These are phyloP conservation scores for Agaricus subrufescens DNA, from an alignment of 768 basidiomycete genomes.

Conservation along the genomic window DNA sequence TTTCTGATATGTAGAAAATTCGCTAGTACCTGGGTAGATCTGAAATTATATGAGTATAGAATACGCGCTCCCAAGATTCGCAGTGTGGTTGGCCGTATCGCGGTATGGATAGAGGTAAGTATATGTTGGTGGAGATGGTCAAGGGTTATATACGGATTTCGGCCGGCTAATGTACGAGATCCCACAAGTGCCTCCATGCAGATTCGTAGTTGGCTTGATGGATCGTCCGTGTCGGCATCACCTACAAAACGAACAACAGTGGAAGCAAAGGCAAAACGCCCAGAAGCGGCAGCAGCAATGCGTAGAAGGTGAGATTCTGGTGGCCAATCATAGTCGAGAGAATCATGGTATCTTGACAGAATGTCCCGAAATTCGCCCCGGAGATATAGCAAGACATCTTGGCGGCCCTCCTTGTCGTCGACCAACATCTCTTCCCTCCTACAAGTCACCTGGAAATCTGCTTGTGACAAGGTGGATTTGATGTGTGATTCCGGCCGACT, in stretches of 20 bases:
- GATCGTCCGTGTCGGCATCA: too few species aligned
- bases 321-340: too few species aligned
- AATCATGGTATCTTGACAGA: too few species aligned
- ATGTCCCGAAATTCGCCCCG: too few species aligned
- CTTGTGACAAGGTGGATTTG: too few species aligned
- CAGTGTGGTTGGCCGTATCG: background rate
- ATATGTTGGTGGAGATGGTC: background rate
- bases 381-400: too few species aligned
- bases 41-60: background rate
- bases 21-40: background rate
- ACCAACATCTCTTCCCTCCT: too few species aligned
- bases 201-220: too few species aligned
- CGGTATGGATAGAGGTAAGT: background rate
- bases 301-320: background rate
- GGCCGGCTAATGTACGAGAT: background rate
- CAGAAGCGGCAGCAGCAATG: background rate
- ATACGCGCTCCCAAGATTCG: background rate
- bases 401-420: too few species aligned
- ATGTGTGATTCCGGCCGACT: too few species aligned
- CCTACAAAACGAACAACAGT: too few species aligned
- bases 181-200: background rate
- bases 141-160: background rate
- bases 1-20: background rate
- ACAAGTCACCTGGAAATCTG: too few species aligned
- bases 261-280: conserved; percentile 1